Evolutionary conservation across 2,329 filamentous ascomycete species (phyloP).

Genomic region (Neofusicoccum parvum): DNA sequence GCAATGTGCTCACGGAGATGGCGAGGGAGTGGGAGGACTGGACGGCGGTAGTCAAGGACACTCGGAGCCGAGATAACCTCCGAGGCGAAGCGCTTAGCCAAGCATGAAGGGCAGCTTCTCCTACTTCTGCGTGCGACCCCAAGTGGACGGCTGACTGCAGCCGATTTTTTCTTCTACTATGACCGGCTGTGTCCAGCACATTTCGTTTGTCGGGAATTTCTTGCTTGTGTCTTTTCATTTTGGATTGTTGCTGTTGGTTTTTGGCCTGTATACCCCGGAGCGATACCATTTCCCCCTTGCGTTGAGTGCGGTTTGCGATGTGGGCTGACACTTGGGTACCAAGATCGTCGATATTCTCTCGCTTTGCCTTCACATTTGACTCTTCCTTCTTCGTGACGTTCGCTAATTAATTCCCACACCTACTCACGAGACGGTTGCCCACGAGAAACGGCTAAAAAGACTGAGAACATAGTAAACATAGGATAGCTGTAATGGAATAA

Average conservation of each 20-base stretch:
- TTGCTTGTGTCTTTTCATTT: neutral
- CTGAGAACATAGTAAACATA: neutral
- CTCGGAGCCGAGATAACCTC: conserved; percentile 16
- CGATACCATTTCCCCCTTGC: conserved; percentile 6
- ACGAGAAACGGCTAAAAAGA: conserved; percentile 18
- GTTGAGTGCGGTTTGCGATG: conserved; percentile 8
- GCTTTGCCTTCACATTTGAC: neutral
- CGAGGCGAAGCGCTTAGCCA: conserved; percentile 5
- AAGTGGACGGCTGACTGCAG: neutral
- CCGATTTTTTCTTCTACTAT: neutral
- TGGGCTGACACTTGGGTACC: neutral
- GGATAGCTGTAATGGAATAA: conserved; percentile 14
- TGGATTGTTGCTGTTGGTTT: conserved; percentile 6
- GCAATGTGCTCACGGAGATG: conserved; percentile 90
- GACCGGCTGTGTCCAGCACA: conserved; percentile 8
- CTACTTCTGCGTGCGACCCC: neutral
- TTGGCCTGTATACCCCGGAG: conserved; percentile 17
- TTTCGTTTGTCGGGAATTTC: conserved; percentile 11
- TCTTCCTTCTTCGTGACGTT: neutral
- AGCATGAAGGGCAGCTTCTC: neutral
- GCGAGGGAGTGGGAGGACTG: conserved; percentile 75
- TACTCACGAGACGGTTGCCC: conserved; percentile 4
- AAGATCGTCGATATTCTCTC: neutral
- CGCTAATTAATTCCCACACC: conserved; percentile 11
- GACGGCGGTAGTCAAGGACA: conserved; percentile 30